phyloP scores from a whole-genome alignment of 2,329 filamentous ascomycete genomes.

The Cadophora sp. region DNA sequence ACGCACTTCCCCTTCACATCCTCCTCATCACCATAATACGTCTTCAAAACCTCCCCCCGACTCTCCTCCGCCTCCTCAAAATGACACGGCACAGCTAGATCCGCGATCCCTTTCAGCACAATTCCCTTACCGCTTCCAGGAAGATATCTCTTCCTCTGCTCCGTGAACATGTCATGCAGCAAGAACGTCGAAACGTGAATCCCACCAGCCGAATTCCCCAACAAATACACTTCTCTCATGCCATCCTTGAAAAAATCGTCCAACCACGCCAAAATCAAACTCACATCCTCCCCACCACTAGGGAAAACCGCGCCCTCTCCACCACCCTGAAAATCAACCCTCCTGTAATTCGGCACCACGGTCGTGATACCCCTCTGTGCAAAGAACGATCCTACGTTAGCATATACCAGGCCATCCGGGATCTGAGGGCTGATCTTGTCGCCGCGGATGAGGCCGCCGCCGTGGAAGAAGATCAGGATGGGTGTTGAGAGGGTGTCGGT shows the following conservation, averaged over 20 bases:
- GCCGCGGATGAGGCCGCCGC: conserved; percentile 40
- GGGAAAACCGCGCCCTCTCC: conserved; percentile 41
- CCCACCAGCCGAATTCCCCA: conserved; percentile 44
- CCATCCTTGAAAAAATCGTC: conserved; percentile 25
- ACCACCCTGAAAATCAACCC: conserved; percentile 34
- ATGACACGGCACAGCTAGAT: conserved; percentile 37
- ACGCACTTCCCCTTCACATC: conserved; percentile 26
- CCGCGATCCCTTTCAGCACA: conserved; percentile 35
- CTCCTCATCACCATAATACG: conserved; percentile 35
- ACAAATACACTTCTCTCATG: conserved; percentile 37
- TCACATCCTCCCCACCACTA: conserved; percentile 42
- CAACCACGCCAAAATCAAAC: conserved; percentile 35
- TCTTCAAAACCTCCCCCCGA: conserved; percentile 27
- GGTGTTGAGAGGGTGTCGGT: conserved; percentile 28
- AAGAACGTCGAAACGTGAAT: conserved; percentile 42
- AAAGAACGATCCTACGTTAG: conserved; percentile 43
- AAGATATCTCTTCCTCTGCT: conserved; percentile 31
- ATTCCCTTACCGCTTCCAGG: conserved; percentile 21
- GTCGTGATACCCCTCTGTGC: conserved; percentile 36
- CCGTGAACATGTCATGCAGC: conserved; percentile 33
- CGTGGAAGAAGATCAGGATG: conserved; percentile 42
- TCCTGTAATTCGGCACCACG: conserved; percentile 41
- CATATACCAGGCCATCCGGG: conserved; percentile 37
- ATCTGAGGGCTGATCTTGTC: conserved; percentile 35
- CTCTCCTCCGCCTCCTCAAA: conserved; percentile 27